Evolutionary conservation across 257 asterid genomes (phyloP), one percentile per base, ranked within the genome.

Genomic region (Nicotiana undulata): DNA sequence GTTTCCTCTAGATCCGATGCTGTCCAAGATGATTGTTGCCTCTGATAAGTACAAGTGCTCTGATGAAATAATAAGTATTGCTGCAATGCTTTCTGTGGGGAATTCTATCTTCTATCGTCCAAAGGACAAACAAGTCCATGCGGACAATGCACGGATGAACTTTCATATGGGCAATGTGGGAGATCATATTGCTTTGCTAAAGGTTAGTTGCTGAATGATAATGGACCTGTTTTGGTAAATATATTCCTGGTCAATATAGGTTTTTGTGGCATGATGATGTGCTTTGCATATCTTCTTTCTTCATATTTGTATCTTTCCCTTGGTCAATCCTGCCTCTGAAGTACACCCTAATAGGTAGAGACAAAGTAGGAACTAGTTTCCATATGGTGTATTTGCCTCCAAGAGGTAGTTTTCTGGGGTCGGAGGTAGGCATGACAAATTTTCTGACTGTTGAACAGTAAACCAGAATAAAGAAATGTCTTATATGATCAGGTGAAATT

Each of bases 161-260:
- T 95, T 93, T 77, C 97, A 93, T 87, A 85, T 84, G 92, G 98
- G 97, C 34, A 95, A 93, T 87, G 98, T 93, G n/a, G 99, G 99
- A 70, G 99, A 93, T 83, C 99, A 95, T 82, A 88, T 92, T 51
- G 97, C 99, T 29, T 80, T 93, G 80, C 91, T 95, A 70, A 95
- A 95, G 96, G 98, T 86, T 79, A 34, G 89, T 88, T 68, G 65
- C 63, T 32, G 13, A n/a, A 44, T 28, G 78, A 55, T 55, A 44
- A 11, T 10, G 44, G 17, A 63, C 44, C 37, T 84, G 55, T 52
- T 80, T 20, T 75, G 44, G 26, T 56, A 63, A 9, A 72, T 29
- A 9, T 72, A 72, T 46, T 46, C 22, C 37, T 68, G 22, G 77
- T 46, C 59, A 46, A 32, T 44, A 13, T 24, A 72, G 13, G 3